Base-by-base conservation (phyloP, 345 rosid genomes). In the Pistacia vera region DNA sequence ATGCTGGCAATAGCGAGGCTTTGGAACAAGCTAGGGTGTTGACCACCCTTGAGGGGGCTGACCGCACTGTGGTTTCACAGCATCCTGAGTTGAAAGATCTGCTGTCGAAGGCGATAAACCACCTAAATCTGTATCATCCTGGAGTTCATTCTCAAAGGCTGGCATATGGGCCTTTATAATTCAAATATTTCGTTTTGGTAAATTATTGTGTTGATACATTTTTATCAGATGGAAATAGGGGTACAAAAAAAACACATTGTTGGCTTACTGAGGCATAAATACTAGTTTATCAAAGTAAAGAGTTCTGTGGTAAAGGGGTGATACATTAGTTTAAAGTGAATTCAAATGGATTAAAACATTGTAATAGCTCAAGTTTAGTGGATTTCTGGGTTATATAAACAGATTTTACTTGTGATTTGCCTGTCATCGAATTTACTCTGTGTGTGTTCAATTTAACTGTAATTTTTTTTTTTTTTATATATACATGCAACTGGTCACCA, bases 41-140 rank as follows among this genome's bases (percentile, higher is more conserved):
- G 84, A 89, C 85, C 56, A 91, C 87, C n/a, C 91, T 95, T 0
- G 98, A 93, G 81, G 99, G 97, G 49, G 92, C 87, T 0, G 98
- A 92, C 55, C 81, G 86, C 2, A 64, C 85, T 8, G 76, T 85
- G 49, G 76, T 86, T 54, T 83, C 88, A 9, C 94, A 90, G 66
- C 83, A 87, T 71, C 90, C 84, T 67, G 89, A 95, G 56, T 74
- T 93, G 84, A 88, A 83, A 85, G 97, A 93, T 58, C 79, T 95
- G 78, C 89, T 92, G 9, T 11, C 79, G 25, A 78, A 79, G 79
- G 98, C 98, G 0, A 77, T 84, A 25, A 83, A 84, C 70, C 96
- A 91, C 68, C 84, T 92, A 69, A 90, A 83, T 77, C 83, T 92
- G 51, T 92, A 92, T 71, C 88, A 94, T 66, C 76, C 85, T 0